Evolutionary conservation across 345 rosid genomes (phyloP).

Genomic region (Cochlearia excelsa): DNA sequence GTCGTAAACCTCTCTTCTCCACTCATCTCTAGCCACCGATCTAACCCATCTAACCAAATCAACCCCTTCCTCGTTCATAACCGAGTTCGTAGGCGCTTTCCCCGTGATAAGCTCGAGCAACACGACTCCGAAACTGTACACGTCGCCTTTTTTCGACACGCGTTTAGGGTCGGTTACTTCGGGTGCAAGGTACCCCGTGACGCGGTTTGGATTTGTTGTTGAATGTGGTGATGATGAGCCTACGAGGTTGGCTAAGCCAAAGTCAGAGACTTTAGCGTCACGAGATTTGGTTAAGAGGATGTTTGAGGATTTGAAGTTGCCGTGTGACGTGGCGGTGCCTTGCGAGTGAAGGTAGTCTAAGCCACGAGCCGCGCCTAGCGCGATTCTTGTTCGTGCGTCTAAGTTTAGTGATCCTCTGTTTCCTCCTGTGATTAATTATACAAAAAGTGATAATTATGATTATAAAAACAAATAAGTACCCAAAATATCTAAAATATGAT

Average conservation of each 20-base stretch:
- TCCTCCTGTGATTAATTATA: slow-evolving; percentile 39
- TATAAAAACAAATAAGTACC: too few relatives aligned
- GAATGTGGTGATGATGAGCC: slow-evolving; percentile 49
- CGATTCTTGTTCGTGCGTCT: slow-evolving; percentile 70
- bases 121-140: slow-evolving; percentile 90
- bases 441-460: too few relatives aligned
- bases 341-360: slow-evolving; percentile 78
- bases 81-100: slow-evolving; percentile 77
- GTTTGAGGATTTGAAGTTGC: slow-evolving; percentile 88
- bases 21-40: slow-evolving; percentile 78
- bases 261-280: slow-evolving; percentile 72
- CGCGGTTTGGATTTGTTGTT: slow-evolving; percentile 55
- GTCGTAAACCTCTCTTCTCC: slow-evolving; percentile 84
- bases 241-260: slow-evolving; percentile 67
- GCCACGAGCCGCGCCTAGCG: slow-evolving; percentile 85
- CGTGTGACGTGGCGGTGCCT: slow-evolving; percentile 65
- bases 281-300: slow-evolving; percentile 63
- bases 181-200: slow-evolving; percentile 86
- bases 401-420: slow-evolving; percentile 92
- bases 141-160: slow-evolving; percentile 91
- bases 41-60: slow-evolving; percentile 97
- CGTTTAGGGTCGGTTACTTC: slow-evolving; percentile 87
- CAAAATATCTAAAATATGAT: too few relatives aligned
- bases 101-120: slow-evolving; percentile 84
- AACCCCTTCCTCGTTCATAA: slow-evolving; percentile 85